Percentiles rank a stretch among this genome's conserved stretches.
Evolutionary conservation across 23 red algal genomes (phyloP).

Genomic region (Gracilaria domingensis): DNA sequence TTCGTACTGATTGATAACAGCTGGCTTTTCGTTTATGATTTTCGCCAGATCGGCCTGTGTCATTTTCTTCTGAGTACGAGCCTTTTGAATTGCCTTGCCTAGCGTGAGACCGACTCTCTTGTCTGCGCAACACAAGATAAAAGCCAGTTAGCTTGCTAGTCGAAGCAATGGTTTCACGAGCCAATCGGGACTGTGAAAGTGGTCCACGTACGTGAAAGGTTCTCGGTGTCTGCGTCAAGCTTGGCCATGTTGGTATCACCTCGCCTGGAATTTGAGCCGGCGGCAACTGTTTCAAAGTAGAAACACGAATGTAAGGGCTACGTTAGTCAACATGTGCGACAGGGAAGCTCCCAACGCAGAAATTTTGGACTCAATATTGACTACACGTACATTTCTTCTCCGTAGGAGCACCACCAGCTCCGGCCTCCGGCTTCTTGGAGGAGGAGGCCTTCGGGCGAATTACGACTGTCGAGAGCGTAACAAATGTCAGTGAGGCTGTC

Average conservation of each 20-base stretch:
- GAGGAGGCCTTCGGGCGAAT: slow-evolving; percentile 62
- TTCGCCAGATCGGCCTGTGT: slow-evolving; percentile 97
- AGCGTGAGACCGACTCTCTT: slow-evolving; percentile 85
- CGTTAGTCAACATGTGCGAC: neutral
- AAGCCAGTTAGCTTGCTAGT: neutral
- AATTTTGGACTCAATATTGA: neutral
- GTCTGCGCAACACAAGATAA: slow-evolving; percentile 28
- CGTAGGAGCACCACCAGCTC: slow-evolving; percentile 27
- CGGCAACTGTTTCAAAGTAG: slow-evolving; percentile 32
- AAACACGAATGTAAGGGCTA: neutral
- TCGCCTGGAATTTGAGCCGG: slow-evolving; percentile 63
- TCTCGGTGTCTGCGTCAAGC: slow-evolving; percentile 88
- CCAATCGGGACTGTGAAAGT: neutral
- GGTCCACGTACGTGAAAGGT: slow-evolving; percentile 61
- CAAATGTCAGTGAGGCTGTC: neutral
- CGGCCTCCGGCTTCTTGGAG: slow-evolving; percentile 30
- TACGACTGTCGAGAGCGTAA: slow-evolving; percentile 36
- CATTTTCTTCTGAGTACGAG: slow-evolving; percentile 83
- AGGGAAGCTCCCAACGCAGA: neutral
- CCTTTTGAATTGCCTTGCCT: slow-evolving; percentile 92
- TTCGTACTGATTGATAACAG: slow-evolving; percentile 94
- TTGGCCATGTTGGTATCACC: slow-evolving; percentile 79
- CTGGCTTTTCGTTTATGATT: slow-evolving; percentile 93
- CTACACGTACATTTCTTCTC: slow-evolving; percentile 74
- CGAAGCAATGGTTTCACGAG: neutral